Percentiles rank a stretch among this genome's conserved stretches.
These are phyloP conservation scores for Yamadazyma sp. DNA, from an alignment of 805 yeast species.

Conservation along the genomic window DNA sequence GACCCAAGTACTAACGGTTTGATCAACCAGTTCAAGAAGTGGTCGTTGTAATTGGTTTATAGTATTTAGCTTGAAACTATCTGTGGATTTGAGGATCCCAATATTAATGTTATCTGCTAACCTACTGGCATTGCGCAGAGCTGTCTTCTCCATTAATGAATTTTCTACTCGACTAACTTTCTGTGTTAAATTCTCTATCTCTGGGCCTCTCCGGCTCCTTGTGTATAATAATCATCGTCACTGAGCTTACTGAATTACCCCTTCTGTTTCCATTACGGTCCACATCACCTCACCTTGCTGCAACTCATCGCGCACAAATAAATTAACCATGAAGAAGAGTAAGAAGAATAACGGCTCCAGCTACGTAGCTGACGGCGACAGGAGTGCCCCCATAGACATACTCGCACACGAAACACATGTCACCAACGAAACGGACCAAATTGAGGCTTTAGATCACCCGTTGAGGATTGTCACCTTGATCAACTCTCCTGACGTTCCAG, in stretches of 20 bases:
- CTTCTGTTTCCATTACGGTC: no score
- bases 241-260: no score
- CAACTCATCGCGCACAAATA: slow-evolving; percentile 4
- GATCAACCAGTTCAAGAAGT: slow-evolving; percentile 91
- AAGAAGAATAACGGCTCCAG: slow-evolving; percentile 15
- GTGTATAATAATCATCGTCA: no score
- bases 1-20: slow-evolving; percentile 90
- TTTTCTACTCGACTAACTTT: no score
- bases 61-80: not conserved
- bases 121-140: no score
- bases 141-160: no score
- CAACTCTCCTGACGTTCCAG: slow-evolving; percentile 31
- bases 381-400: not conserved
- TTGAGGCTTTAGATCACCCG: slow-evolving; percentile 46
- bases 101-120: no score
- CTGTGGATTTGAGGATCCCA: no score
- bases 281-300: no score
- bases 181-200: no score
- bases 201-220: no score
- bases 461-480: slow-evolving; percentile 45
- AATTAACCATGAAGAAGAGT: slow-evolving; percentile 10
- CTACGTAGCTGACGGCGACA: slow-evolving; percentile 12
- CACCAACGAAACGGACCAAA: slow-evolving; percentile 9
- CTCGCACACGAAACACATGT: slow-evolving; percentile 1
- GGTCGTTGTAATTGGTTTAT: slow-evolving; percentile 42